A percentile compares a stretch with the other conserved stretches of the same genome.
phyloP scores from a whole-genome alignment of 2,329 filamentous ascomycete genomes.

The Ophiostoma sp. region DNA sequence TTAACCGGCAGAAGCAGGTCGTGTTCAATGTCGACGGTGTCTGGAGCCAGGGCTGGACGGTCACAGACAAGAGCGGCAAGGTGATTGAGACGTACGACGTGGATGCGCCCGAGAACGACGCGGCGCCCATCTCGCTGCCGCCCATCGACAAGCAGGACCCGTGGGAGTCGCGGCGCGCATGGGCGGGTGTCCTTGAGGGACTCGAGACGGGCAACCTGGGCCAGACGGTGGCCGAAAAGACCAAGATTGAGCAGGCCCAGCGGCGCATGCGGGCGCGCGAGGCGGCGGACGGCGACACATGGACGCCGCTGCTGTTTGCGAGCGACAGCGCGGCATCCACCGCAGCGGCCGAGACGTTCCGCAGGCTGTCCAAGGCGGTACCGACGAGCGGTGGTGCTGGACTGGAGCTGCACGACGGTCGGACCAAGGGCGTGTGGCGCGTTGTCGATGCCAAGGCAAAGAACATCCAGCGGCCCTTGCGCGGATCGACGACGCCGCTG shows the following conservation, averaged over 20 bases:
- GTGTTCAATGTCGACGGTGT: slow-evolving; percentile 39
- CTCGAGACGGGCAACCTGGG: slow-evolving; percentile 73
- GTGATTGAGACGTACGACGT: slow-evolving; percentile 36
- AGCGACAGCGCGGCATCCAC: slow-evolving; percentile 22
- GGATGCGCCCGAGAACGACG: slow-evolving; percentile 33
- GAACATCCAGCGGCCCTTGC: slow-evolving; percentile 33
- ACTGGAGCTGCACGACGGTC: slow-evolving; percentile 33
- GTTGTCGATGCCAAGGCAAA: slow-evolving; percentile 30
- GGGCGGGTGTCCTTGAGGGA: slow-evolving; percentile 68
- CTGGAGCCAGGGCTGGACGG: slow-evolving; percentile 41
- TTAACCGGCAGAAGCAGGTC: slow-evolving; percentile 35
- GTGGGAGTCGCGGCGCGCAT: slow-evolving; percentile 74
- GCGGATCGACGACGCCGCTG: slow-evolving; percentile 32
- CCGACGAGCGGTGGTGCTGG: slow-evolving; percentile 17
- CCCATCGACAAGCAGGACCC: slow-evolving; percentile 67
- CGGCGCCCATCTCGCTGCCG: slow-evolving; percentile 34
- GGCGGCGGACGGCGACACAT: slow-evolving; percentile 42
- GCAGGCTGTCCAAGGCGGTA: slow-evolving; percentile 23
- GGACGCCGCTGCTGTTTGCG: slow-evolving; percentile 40
- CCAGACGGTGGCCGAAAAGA: slow-evolving; percentile 64
- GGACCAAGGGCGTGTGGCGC: slow-evolving; percentile 39
- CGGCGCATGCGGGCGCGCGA: slow-evolving; percentile 67
- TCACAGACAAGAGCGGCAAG: slow-evolving; percentile 34
- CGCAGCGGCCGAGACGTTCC: not conserved
- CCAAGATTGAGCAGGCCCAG: slow-evolving; percentile 75